Conservation (phyloP, 2,329 filamentous ascomycete genomes). For the Tolypocladium ovalisporum region DNA sequence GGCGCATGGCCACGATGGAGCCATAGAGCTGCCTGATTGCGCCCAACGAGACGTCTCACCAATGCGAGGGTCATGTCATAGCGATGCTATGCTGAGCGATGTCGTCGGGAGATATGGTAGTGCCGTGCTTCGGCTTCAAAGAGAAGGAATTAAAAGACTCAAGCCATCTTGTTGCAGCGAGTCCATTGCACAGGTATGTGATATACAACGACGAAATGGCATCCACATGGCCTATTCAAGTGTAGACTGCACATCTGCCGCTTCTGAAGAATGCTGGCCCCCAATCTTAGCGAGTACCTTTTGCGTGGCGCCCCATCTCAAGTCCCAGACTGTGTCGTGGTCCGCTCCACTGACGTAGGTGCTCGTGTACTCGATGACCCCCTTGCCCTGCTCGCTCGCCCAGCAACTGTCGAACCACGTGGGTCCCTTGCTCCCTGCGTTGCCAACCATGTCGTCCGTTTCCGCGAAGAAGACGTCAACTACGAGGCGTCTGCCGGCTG, state of each 20-base stretch:
- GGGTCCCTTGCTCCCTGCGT: conserved; percentile 11
- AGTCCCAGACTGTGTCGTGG: conserved; percentile 14
- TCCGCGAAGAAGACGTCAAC: conserved; percentile 17
- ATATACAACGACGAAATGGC: not conserved
- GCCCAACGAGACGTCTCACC: not conserved
- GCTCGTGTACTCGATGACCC: conserved; percentile 11
- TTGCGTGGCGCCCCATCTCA: conserved; percentile 8
- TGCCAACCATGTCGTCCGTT: conserved; percentile 17
- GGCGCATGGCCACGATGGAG: not conserved
- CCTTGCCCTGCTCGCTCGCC: conserved; percentile 3
- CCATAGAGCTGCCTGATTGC: not conserved
- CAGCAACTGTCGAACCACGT: conserved; percentile 19
- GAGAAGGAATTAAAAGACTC: not conserved
- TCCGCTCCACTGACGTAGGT: conserved; percentile 12
- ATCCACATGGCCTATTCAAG: not conserved
- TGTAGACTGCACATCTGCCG: not conserved
- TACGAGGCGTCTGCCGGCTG: conserved; percentile 5
- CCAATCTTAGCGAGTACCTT: conserved; percentile 9
- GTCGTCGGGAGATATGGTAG: not conserved
- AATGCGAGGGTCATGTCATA: not conserved
- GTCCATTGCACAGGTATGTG: not conserved
- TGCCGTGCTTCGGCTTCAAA: not conserved
- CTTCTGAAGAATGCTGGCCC: not conserved
- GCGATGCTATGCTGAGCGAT: not conserved
- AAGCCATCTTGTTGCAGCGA: not conserved